Base-by-base conservation (phyloP, 441 rosid species). In the Metrosideros polymorpha region DNA sequence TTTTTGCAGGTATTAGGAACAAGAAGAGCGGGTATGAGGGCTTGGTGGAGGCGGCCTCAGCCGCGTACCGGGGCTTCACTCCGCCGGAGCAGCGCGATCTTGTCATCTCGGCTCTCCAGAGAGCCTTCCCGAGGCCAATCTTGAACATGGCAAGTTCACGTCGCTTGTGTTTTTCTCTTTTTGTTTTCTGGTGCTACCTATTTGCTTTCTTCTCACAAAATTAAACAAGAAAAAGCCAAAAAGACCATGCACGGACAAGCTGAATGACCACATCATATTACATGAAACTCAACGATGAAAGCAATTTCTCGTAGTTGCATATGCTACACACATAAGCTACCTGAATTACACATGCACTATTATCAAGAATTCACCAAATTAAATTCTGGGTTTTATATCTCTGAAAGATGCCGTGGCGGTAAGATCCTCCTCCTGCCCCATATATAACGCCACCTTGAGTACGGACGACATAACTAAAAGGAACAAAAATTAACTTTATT, bases 1-100 rank as follows among this genome's bases (percentile, higher is more conserved):
- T 54, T 24, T 87, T 17, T 82, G 91, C 91, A 97, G 99, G 99
- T 75, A 24, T 93, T 83, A 90, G 86, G 83, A 96, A 83, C 87
- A 76, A 39, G 82, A 89, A 88, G 89, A 90, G 86, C 19, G 98
- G 95, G 9, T 97, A 95, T 50, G 96, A 93, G 61, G 90, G 95
- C 90, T 89, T 97, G 94, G 95, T 95, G 79, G 97, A 95, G 89
- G 93, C 96, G 75, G 90, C 98, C 1, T 84, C 82, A 56, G 94
- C 91, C 50, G 93, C 91, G 59, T 91, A 93, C 3, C 71, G 86
- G 89, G 94, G 89, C 92, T 93, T 92, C 66, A 77, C 88, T 84
- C 84, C 91, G 32, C 55, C 52, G 57, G 91, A 93, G 79, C 99
- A 97, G 42, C 94, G 91, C 29, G 93, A 93, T 71, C 91, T 96